Percentiles rank a stretch among this genome's conserved stretches.
These are phyloP conservation scores for Populus nigra DNA, from an alignment of 345 rosid genomes.

Conservation along the genomic window DNA sequence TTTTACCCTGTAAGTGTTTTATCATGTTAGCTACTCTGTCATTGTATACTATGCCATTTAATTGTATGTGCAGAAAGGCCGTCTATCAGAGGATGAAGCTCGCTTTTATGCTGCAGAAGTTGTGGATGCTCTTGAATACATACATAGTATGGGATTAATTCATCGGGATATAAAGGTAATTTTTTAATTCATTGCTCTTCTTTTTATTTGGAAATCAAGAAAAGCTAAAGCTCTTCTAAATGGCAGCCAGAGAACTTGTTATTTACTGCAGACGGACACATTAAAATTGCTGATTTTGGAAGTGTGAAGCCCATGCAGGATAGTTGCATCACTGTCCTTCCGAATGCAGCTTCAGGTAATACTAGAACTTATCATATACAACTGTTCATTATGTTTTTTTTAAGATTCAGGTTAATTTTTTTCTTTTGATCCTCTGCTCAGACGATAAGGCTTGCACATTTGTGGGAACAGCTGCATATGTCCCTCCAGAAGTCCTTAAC, in stretches of 20 bases:
- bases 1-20: background rate
- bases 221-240: conserved; percentile 22
- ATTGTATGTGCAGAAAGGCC: conserved; percentile 60
- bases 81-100: conserved; percentile 81
- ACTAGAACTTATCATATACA: conserved; percentile 10
- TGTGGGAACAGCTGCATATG: conserved; percentile 98
- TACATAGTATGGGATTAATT: conserved; percentile 83
- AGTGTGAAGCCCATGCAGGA: conserved; percentile 98
- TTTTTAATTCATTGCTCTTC: background rate
- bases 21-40: background rate
- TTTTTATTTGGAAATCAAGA: conserved; percentile 12
- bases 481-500: conserved; percentile 96
- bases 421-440: conserved; percentile 26
- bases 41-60: conserved; percentile 3
- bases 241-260: conserved; percentile 95
- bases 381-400: background rate
- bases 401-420: conserved; percentile 6
- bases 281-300: conserved; percentile 96
- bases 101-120: conserved; percentile 89
- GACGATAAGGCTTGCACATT: conserved; percentile 95
- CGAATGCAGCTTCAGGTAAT: conserved; percentile 89
- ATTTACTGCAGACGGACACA: conserved; percentile 75
- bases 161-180: conserved; percentile 97
- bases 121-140: conserved; percentile 94
- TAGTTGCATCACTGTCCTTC: conserved; percentile 83